Evolutionary conservation across 805 yeast genomes (phyloP).

Genomic region (Schwanniomyces sp.): DNA sequence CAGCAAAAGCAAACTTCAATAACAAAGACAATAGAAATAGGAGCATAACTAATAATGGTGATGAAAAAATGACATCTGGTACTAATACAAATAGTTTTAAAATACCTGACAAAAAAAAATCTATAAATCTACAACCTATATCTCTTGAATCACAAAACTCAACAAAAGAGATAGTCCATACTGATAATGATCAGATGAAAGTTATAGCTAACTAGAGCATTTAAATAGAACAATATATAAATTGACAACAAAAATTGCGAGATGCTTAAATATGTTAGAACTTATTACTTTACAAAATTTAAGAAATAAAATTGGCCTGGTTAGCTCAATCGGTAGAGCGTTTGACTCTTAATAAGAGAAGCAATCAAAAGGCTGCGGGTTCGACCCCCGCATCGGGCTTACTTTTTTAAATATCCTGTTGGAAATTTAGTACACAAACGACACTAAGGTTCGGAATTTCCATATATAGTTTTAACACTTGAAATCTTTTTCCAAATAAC

Average conservation of each 20-base stretch:
- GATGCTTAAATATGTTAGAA: no score
- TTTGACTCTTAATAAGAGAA: neutral
- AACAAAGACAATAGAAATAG: neutral
- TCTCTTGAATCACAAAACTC: neutral
- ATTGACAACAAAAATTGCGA: no score
- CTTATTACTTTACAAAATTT: no score
- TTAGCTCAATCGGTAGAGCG: slow-evolving; percentile 1
- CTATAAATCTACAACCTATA: neutral
- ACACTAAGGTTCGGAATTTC: no score
- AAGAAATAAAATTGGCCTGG: neutral
- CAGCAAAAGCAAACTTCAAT: neutral
- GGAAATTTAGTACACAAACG: no score
- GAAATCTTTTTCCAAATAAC: no score
- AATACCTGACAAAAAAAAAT: neutral
- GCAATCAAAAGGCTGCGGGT: slow-evolving; percentile 1
- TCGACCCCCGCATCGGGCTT: slow-evolving; percentile 1
- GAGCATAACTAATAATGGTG: slow-evolving; percentile 21
- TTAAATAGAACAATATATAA: no score
- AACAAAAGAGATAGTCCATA: neutral
- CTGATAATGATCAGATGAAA: neutral
- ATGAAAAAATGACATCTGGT: slow-evolving; percentile 19
- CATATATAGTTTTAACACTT: no score
- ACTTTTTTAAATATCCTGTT: neutral
- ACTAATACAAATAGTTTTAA: neutral
- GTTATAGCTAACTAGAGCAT: no score